Percentiles rank a stretch among this genome's conserved stretches.
Conservation (phyloP, 164 flowering plant genomes). For the Aristolochia contorta region DNA sequence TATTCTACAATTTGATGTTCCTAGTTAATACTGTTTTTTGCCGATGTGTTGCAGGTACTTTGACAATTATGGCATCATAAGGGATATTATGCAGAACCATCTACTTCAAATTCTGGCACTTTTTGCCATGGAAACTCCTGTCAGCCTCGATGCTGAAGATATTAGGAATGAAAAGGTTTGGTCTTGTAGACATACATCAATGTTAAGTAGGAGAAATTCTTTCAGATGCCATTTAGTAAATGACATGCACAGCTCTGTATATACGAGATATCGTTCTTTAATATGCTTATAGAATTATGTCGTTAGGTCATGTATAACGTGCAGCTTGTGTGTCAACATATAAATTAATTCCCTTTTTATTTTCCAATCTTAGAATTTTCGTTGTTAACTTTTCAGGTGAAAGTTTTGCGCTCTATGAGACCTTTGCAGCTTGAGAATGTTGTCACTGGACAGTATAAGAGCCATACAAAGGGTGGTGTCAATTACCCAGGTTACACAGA, state of each 20-base stretch:
- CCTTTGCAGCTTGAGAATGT: constrained; percentile 65
- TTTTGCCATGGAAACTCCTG: constrained; percentile 99
- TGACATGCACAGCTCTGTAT: no score
- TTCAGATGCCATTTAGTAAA: no score
- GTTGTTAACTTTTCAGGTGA: constrained; percentile 39
- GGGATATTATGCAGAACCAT: constrained; percentile 98
- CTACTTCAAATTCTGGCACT: constrained; percentile 85
- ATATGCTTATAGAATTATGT: no score
- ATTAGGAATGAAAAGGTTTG: constrained; percentile 87
- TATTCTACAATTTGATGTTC: no score
- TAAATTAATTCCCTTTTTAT: background rate
- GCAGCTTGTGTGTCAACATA: constrained; percentile 1
- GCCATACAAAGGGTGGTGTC: constrained; percentile 68
- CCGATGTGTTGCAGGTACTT: constrained; percentile 53
- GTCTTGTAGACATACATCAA: no score
- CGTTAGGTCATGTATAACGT: no score
- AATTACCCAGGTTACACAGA: constrained; percentile 78
- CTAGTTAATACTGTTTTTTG: no score
- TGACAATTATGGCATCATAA: constrained; percentile 78
- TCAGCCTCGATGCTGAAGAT: constrained; percentile 90
- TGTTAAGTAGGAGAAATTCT: no score
- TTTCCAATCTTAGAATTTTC: background rate
- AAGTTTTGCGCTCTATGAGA: constrained; percentile 88
- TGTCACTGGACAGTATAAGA: constrained; percentile 80
- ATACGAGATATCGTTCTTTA: no score